A percentile compares a stretch with the other conserved stretches of the same genome.
Conservation (phyloP, 2,329 filamentous ascomycete genomes). For the Chrysosphaeria jannelii region DNA sequence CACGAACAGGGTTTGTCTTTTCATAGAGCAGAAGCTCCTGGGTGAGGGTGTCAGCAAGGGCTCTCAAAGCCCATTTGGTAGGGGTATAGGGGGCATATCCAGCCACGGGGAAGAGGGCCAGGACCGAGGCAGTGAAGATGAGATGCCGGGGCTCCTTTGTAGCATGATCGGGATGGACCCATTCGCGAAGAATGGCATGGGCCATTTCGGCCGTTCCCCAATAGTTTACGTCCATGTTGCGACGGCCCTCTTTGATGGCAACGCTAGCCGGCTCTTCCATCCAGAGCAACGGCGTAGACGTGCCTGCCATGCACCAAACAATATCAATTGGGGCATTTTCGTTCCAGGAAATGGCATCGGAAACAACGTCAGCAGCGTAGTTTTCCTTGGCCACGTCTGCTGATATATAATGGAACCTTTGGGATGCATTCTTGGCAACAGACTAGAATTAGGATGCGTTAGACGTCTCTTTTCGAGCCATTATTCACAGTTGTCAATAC, state of each 20-base stretch:
- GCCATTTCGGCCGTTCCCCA: slow-evolving; percentile 67
- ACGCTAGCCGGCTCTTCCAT: slow-evolving; percentile 29
- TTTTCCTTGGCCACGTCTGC: slow-evolving; percentile 47
- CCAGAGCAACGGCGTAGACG: slow-evolving; percentile 45
- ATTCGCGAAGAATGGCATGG: slow-evolving; percentile 44
- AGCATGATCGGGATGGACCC: slow-evolving; percentile 26
- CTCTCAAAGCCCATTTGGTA: slow-evolving; percentile 58
- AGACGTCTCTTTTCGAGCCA: too few relatives aligned
- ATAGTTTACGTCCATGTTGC: slow-evolving; percentile 82
- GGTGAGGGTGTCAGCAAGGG: slow-evolving; percentile 51
- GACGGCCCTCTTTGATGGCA: slow-evolving; percentile 30
- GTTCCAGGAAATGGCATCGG: slow-evolving; percentile 55
- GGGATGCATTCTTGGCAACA: slow-evolving; percentile 33
- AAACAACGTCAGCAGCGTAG: slow-evolving; percentile 39
- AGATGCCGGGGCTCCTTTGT: slow-evolving; percentile 36
- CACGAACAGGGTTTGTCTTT: slow-evolving; percentile 26
- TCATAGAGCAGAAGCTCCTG: slow-evolving; percentile 76
- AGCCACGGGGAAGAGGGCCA: slow-evolving; percentile 44
- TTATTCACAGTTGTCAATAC: too few relatives aligned
- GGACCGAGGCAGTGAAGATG: slow-evolving; percentile 56
- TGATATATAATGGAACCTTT: slow-evolving; percentile 58
- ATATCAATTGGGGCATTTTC: slow-evolving; percentile 42
- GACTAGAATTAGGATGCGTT: too few relatives aligned
- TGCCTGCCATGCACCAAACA: slow-evolving; percentile 73
- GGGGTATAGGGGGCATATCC: slow-evolving; percentile 70